phyloP scores from a whole-genome alignment of 495 filamentous ascomycete species.

The Penicillium canescens region DNA sequence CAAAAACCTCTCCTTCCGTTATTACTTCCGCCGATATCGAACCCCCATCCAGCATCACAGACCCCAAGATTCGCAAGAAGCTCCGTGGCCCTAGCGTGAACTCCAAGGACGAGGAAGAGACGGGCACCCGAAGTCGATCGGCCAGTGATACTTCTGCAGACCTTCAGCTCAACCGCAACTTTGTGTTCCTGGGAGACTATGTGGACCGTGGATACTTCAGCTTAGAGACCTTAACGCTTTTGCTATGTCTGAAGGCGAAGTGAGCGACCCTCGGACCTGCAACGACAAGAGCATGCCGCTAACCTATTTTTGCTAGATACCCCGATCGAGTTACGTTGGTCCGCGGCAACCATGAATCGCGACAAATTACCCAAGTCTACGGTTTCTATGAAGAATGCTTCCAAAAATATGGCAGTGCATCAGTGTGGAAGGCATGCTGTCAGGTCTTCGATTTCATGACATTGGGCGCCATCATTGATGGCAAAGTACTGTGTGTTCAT shows the following conservation, averaged over 20 bases:
- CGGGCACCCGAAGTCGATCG: constrained; percentile 32
- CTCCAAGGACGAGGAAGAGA: constrained; percentile 45
- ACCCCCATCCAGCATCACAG: constrained; percentile 80
- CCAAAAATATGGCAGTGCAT: constrained; percentile 96
- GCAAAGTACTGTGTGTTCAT: constrained; percentile 94
- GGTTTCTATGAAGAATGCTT: constrained; percentile 99
- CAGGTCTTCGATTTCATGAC: constrained; percentile 99
- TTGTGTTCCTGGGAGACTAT: constrained; percentile 95
- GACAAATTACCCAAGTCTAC: constrained; percentile 98
- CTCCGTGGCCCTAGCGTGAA: constrained; percentile 56
- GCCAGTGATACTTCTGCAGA: constrained; percentile 44
- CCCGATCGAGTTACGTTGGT: constrained; percentile 94
- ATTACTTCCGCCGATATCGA: constrained; percentile 87
- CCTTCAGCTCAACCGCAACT: constrained; percentile 66
- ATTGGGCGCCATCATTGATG: constrained; percentile 93
- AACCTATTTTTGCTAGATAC: constrained; percentile 57
- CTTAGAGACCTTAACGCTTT: constrained; percentile 90
- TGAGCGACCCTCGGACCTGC: constrained; percentile 41
- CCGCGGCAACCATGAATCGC: constrained; percentile 95
- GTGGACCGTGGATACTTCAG: constrained; percentile 98
- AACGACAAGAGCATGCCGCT: not conserved
- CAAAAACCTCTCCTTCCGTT: constrained; percentile 61
- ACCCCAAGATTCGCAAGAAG: constrained; percentile 79
- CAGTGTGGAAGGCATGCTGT: constrained; percentile 98
- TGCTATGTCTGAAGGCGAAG: constrained; percentile 97